phyloP scores from a whole-genome alignment of 2,329 filamentous ascomycete species.

The Coniochaeta sp. region DNA sequence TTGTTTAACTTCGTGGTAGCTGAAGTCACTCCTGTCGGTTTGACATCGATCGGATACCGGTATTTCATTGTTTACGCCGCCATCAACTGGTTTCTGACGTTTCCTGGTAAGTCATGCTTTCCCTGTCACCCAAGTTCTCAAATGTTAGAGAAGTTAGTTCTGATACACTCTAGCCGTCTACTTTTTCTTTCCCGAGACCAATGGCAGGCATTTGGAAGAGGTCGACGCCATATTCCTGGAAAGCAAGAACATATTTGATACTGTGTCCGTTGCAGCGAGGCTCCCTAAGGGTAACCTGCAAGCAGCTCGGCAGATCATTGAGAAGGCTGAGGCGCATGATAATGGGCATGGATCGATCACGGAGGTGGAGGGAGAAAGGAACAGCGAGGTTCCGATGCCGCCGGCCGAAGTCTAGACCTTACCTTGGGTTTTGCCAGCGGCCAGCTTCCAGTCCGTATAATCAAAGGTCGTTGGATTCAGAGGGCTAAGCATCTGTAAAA shows the following conservation, averaged over 20 bases:
- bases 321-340: not conserved
- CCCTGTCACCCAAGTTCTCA: too few species aligned
- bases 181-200: constrained; percentile 10
- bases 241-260: constrained; percentile 8
- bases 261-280: constrained; percentile 6
- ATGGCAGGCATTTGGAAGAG: constrained; percentile 8
- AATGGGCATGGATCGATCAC: not conserved
- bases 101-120: not conserved
- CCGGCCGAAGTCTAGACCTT: not conserved
- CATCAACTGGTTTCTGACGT: not conserved
- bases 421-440: too few species aligned
- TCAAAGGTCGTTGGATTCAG: too few species aligned
- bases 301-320: not conserved
- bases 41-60: not conserved
- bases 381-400: not conserved
- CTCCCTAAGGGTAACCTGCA: constrained; percentile 4
- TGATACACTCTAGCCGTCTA: constrained; percentile 9
- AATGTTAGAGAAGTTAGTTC: too few species aligned
- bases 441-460: too few species aligned
- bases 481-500: too few species aligned
- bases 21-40: not conserved
- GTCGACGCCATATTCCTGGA: constrained; percentile 10
- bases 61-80: not conserved
- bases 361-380: constrained; percentile 1
- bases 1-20: constrained; percentile 5